A percentile compares a stretch with the other conserved stretches of the same genome.
phyloP scores from a whole-genome alignment of 163 green algal genomes.

The Prototheca wickerhamii region DNA sequence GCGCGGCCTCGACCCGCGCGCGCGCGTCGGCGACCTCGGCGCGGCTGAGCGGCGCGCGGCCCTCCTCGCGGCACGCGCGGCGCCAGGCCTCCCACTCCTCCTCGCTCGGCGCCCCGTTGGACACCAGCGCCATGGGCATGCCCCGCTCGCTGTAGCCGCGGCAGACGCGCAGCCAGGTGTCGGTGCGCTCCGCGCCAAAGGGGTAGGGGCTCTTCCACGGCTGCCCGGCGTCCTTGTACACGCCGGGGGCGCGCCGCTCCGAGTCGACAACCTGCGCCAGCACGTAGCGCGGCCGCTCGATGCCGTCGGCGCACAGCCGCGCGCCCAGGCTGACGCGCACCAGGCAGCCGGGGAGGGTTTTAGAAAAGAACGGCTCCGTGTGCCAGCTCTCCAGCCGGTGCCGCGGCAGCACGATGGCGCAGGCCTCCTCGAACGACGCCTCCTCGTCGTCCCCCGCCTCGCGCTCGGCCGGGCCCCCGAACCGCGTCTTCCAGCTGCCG shows the following conservation, averaged over 20 bases:
- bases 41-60: conserved; percentile 16
- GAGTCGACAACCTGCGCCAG: conserved; percentile 31
- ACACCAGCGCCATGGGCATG: conserved; percentile 31
- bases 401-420: conserved; percentile 28
- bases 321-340: conserved; percentile 16
- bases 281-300: conserved; percentile 15
- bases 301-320: neutral
- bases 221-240: conserved; percentile 36
- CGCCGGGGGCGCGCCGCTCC: conserved; percentile 23
- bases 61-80: conserved; percentile 10
- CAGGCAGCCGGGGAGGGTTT: conserved; percentile 36
- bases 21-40: conserved; percentile 10
- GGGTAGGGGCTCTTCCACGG: conserved; percentile 31
- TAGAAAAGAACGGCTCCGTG: conserved; percentile 46
- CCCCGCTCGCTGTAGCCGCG: conserved; percentile 19
- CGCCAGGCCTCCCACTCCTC: conserved; percentile 15
- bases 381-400: conserved; percentile 45
- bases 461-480: neutral
- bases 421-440: conserved; percentile 28
- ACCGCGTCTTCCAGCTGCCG: neutral
- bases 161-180: conserved; percentile 33
- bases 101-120: conserved; percentile 13
- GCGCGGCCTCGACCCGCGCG: conserved; percentile 19
- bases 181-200: conserved; percentile 20
- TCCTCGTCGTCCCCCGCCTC: conserved; percentile 38